Conservation (phyloP, 225 moss, liverwort and hornwort species). For the Physcomitrellopsis africana region DNA sequence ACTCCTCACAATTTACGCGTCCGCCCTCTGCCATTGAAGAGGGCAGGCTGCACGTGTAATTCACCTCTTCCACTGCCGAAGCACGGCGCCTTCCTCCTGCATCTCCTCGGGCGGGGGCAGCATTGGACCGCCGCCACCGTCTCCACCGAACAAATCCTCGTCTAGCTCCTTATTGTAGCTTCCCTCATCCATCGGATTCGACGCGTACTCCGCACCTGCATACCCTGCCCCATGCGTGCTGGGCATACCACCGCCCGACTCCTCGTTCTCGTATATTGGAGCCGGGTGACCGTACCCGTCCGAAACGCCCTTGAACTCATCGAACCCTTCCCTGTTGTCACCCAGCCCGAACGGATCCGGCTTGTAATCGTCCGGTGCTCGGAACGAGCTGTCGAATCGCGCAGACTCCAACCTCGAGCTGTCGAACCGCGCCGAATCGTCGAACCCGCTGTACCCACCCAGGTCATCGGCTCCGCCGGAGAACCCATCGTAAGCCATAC, state of each 20-base stretch:
- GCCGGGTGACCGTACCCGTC: slow-evolving; percentile 64
- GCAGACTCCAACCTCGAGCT: slow-evolving; percentile 65
- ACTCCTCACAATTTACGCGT: no score
- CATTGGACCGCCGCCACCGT: slow-evolving; percentile 48
- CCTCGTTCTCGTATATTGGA: slow-evolving; percentile 46
- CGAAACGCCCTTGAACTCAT: slow-evolving; percentile 52
- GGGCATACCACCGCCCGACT: slow-evolving; percentile 34
- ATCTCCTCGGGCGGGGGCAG: slow-evolving; percentile 73
- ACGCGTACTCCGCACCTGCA: slow-evolving; percentile 37
- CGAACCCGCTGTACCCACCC: slow-evolving; percentile 59
- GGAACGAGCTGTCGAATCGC: slow-evolving; percentile 74
- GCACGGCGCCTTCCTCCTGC: slow-evolving; percentile 64
- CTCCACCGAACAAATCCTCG: slow-evolving; percentile 61
- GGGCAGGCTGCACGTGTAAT: neutral
- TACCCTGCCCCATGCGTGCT: slow-evolving; percentile 14
- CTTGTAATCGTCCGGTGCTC: slow-evolving; percentile 55
- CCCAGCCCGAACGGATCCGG: slow-evolving; percentile 52
- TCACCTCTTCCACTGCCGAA: slow-evolving; percentile 78
- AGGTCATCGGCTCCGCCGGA: slow-evolving; percentile 63
- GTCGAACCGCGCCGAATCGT: slow-evolving; percentile 73
- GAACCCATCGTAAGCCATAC: slow-evolving; percentile 63
- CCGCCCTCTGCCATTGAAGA: no score
- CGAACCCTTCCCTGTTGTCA: slow-evolving; percentile 53
- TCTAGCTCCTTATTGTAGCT: slow-evolving; percentile 51
- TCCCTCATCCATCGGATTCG: slow-evolving; percentile 44